Percentiles rank a stretch among this genome's conserved stretches.
phyloP scores from a whole-genome alignment of 768 basidiomycete genomes.

The Tricholomella constricta region DNA sequence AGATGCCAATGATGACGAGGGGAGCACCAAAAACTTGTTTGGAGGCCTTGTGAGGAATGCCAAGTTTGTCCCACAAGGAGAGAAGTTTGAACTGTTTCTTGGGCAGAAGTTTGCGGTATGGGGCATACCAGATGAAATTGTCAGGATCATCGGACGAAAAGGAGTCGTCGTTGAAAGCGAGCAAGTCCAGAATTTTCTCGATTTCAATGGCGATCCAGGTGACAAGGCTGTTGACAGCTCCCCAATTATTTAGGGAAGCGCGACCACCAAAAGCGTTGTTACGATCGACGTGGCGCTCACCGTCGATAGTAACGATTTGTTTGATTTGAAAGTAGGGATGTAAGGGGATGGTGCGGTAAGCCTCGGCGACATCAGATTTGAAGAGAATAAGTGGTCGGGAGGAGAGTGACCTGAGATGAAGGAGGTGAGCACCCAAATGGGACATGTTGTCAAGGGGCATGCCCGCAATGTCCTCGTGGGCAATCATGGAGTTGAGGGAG shows the following conservation, averaged over 20 bases:
- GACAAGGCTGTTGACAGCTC: slow-evolving; percentile 29
- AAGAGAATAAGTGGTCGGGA: too few relatives aligned
- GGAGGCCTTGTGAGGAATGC: slow-evolving; percentile 36
- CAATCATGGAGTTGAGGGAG: slow-evolving; percentile 40
- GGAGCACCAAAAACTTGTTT: slow-evolving; percentile 38
- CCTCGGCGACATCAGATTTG: too few relatives aligned
- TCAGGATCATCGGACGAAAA: slow-evolving; percentile 22
- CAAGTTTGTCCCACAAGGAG: slow-evolving; percentile 39
- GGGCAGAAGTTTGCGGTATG: slow-evolving; percentile 22
- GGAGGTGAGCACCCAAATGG: slow-evolving; percentile 22
- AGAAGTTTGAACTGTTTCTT: slow-evolving; percentile 36
- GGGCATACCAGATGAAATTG: slow-evolving; percentile 27
- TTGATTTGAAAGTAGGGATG: slow-evolving; percentile 31
- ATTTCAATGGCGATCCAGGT: slow-evolving; percentile 35
- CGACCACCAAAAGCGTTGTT: slow-evolving; percentile 34
- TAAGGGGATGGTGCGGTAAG: slow-evolving; percentile 26
- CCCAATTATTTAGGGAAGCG: slow-evolving; percentile 27
- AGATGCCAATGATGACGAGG: slow-evolving; percentile 41
- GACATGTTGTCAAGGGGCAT: slow-evolving; percentile 36
- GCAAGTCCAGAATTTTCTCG: slow-evolving; percentile 16
- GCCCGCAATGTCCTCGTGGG: slow-evolving; percentile 17
- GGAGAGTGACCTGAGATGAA: too few relatives aligned
- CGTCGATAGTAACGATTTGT: slow-evolving; percentile 34
- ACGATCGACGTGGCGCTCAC: slow-evolving; percentile 30
- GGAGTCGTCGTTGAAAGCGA: slow-evolving; percentile 35